Evolutionary conservation across 257 asterid species (phyloP).

Genomic region (Euphrasia confusa): DNA sequence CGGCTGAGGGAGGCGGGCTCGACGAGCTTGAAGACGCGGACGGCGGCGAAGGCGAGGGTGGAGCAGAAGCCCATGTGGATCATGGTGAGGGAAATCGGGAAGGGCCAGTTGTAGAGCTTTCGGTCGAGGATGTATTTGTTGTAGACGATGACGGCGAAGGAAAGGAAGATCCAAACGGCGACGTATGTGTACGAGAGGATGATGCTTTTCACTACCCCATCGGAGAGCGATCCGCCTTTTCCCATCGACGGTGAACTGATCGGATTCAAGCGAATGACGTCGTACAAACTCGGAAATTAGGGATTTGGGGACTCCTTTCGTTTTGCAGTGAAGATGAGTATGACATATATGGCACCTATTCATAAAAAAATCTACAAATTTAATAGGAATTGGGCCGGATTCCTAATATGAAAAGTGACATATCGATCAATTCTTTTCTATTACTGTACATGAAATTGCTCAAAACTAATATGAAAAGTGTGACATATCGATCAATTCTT

Average conservation of each 20-base stretch:
- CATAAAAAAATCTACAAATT: too few species aligned
- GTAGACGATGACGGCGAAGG: conserved; percentile 11
- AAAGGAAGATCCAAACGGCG: conserved; percentile 7
- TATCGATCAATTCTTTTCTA: too few species aligned
- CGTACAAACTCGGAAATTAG: background rate
- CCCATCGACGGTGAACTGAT: conserved; percentile 16
- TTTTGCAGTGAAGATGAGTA: too few species aligned
- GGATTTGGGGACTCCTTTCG: background rate
- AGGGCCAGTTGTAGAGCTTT: conserved; percentile 5
- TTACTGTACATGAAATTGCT: too few species aligned
- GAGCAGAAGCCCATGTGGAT: conserved; percentile 11
- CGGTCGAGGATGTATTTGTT: conserved; percentile 6
- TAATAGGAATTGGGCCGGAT: too few species aligned
- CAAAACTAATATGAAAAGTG: too few species aligned
- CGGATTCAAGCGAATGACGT: background rate
- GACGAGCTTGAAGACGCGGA: conserved; percentile 10
- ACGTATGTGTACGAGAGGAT: conserved; percentile 3
- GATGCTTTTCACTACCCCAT: conserved; percentile 7
- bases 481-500: too few species aligned
- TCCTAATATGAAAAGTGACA: too few species aligned
- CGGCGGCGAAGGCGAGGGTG: background rate
- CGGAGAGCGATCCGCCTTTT: conserved; percentile 24
- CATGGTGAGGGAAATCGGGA: conserved; percentile 10
- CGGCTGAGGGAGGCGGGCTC: conserved; percentile 11
- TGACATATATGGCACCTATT: too few species aligned